Conservation (phyloP, 331 rosid genomes). For the Acacia pycnantha region DNA sequence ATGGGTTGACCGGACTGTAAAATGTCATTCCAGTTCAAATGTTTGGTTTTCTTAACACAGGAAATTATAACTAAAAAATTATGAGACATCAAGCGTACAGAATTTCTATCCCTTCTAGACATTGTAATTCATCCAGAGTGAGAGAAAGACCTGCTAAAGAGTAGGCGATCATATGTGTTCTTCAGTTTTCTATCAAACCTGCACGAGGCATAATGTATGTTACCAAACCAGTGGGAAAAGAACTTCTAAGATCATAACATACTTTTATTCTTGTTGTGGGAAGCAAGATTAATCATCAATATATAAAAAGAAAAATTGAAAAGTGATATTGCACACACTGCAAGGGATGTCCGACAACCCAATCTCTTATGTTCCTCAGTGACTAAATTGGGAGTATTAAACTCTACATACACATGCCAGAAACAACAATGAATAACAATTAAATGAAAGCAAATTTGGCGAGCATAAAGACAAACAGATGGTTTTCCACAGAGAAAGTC, state of each 20-base stretch:
- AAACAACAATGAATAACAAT: constrained; percentile 22
- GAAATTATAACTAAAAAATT: constrained; percentile 1
- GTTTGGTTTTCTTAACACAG: background rate
- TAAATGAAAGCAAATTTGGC: background rate
- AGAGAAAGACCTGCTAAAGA: constrained; percentile 84
- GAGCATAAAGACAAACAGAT: background rate
- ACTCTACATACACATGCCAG: background rate
- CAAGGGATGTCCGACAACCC: background rate
- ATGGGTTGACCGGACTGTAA: background rate
- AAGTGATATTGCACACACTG: constrained; percentile 14
- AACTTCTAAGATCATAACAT: constrained; percentile 13
- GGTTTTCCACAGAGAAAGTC: constrained; percentile 19
- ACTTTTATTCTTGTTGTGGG: background rate
- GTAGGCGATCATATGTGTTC: constrained; percentile 92
- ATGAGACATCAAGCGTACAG: constrained; percentile 18
- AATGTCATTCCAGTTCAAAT: background rate
- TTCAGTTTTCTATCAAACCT: constrained; percentile 98
- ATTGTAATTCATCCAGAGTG: constrained; percentile 28
- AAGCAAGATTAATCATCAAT: background rate
- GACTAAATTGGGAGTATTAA: constrained; percentile 18
- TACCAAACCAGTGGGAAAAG: constrained; percentile 23
- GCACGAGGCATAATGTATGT: constrained; percentile 33
- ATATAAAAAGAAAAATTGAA: background rate
- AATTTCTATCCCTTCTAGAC: constrained; percentile 17
- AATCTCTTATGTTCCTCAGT: constrained; percentile 5